A percentile compares a stretch with the other conserved stretches of the same genome.
Evolutionary conservation across 176 grass and related monocot genomes (phyloP).

Genomic region (Juncus inflexus): DNA sequence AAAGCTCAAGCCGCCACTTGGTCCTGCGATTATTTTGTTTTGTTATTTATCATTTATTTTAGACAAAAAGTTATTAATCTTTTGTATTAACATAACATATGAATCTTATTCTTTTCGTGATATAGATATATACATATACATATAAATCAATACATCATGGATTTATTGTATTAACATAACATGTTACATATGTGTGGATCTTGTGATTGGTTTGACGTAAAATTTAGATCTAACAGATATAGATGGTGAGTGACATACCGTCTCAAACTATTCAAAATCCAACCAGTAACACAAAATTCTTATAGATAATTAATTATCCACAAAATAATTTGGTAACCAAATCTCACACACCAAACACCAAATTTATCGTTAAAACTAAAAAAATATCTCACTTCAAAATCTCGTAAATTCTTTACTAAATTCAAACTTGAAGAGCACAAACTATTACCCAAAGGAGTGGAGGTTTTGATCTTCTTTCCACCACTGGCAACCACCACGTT

Average conservation of each 20-base stretch:
- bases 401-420: background rate
- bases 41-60: background rate
- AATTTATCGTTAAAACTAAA: background rate
- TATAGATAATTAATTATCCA: no score
- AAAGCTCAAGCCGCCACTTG: constrained; percentile 39
- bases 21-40: constrained; percentile 30
- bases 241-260: background rate
- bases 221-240: background rate
- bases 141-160: no score
- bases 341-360: background rate
- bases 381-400: background rate
- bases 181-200: no score
- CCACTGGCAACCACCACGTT: constrained; percentile 36
- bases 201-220: no score
- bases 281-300: background rate
- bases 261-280: background rate
- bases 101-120: no score
- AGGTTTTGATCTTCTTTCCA: constrained; percentile 77
- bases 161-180: no score
- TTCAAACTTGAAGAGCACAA: background rate
- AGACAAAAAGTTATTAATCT: no score
- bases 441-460: constrained; percentile 47
- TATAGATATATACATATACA: no score
- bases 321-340: no score
- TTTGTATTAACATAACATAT: background rate